A percentile compares a stretch with the other conserved stretches of the same genome.
Conservation (phyloP, 257 asterid species). For the Primulina huaijiensis region DNA sequence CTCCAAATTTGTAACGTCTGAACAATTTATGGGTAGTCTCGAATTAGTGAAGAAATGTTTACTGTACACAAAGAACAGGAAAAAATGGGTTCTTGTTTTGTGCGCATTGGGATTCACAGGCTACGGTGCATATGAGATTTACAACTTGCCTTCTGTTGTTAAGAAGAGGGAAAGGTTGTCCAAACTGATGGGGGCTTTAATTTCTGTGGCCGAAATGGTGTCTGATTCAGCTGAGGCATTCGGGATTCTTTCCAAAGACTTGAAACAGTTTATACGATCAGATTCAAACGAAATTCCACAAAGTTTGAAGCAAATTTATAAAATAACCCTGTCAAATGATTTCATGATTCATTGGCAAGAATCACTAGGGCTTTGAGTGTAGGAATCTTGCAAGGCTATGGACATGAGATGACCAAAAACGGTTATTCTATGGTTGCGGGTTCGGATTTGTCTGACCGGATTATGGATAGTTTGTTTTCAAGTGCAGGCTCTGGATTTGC, state of each 20-base stretch:
- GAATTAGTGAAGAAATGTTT: conserved; percentile 35
- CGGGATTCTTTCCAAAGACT: conserved; percentile 55
- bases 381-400: conserved; percentile 49
- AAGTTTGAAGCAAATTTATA: conserved; percentile 66
- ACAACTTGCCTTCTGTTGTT: conserved; percentile 49
- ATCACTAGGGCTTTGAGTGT: conserved; percentile 47
- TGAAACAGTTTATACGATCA: conserved; percentile 51
- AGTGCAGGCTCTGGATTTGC: conserved; percentile 68
- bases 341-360: conserved; percentile 41
- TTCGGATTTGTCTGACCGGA: conserved; percentile 30
- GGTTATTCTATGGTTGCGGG: conserved; percentile 9
- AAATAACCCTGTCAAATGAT: conserved; percentile 51
- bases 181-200: conserved; percentile 39
- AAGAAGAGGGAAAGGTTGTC: conserved; percentile 45
- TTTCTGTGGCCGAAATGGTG: conserved; percentile 49
- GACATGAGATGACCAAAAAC: conserved; percentile 17
- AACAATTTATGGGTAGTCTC: conserved; percentile 42
- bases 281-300: conserved; percentile 64
- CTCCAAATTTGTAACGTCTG: neutral
- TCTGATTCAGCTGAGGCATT: conserved; percentile 64
- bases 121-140: conserved; percentile 52
- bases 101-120: conserved; percentile 52
- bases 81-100: conserved; percentile 42
- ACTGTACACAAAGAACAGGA: conserved; percentile 34
- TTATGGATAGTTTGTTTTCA: conserved; percentile 49